Conservation (phyloP, 768 basidiomycete genomes). For the Lactarius evosmus region DNA sequence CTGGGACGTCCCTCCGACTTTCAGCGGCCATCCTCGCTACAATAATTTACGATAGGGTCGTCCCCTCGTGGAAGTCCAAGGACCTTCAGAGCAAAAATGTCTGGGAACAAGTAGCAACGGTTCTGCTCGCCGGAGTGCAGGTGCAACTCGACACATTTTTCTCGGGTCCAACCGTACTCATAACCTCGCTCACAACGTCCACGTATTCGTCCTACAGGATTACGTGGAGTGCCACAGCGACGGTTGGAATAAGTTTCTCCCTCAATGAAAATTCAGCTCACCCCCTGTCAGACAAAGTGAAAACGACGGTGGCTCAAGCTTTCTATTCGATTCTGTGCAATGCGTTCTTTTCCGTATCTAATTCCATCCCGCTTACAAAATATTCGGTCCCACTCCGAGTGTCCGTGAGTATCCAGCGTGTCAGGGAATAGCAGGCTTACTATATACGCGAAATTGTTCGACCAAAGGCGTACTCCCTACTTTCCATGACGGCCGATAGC, state of each 20-base stretch:
- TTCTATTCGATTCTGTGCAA: constrained; percentile 25
- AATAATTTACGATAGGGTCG: constrained; percentile 21
- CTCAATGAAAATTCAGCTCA: neutral
- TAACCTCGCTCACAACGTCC: neutral
- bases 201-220: constrained; percentile 11
- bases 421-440: neutral
- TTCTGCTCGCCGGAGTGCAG: constrained; percentile 26
- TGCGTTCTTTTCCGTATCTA: constrained; percentile 20
- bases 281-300: constrained; percentile 16
- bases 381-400: constrained; percentile 21
- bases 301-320: constrained; percentile 23
- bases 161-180: neutral
- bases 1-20: constrained; percentile 23
- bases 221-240: constrained; percentile 21
- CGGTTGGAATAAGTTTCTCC: constrained; percentile 6
- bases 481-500: constrained; percentile 23
- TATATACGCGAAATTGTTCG: neutral
- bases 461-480: constrained; percentile 20
- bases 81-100: constrained; percentile 1
- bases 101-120: constrained; percentile 25
- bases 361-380: constrained; percentile 1
- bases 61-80: constrained; percentile 4
- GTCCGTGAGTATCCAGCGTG: constrained; percentile 17
- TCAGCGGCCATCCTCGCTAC: constrained; percentile 21
- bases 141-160: constrained; percentile 4